Conservation (phyloP, 108 stramenopile species). For the Mediolabrus comicus region DNA sequence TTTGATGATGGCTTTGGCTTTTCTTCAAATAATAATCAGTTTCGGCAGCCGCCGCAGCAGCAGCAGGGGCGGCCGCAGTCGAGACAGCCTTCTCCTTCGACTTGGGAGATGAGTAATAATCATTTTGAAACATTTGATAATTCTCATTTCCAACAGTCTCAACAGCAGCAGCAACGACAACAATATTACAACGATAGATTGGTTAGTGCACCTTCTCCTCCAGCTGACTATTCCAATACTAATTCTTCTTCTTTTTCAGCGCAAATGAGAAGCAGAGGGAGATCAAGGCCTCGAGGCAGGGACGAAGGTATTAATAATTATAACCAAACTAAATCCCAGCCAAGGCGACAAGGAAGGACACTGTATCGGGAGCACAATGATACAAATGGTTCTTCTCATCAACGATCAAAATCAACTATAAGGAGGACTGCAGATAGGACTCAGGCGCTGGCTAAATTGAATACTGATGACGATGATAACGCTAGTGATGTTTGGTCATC, state of each 20-base stretch:
- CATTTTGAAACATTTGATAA: neutral
- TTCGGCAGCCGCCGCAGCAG: neutral
- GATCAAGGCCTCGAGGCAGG: neutral
- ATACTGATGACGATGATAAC: neutral
- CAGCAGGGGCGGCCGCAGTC: neutral
- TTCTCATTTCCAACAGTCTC: neutral
- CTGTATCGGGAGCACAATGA: neutral
- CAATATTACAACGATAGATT: neutral
- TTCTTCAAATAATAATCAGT: neutral
- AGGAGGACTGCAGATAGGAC: neutral
- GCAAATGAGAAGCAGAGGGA: neutral
- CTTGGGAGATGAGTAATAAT: neutral
- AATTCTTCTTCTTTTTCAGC: neutral
- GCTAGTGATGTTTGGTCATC: slow-evolving; percentile 6
- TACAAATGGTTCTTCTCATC: neutral
- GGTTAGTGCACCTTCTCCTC: neutral
- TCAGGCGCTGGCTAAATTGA: neutral
- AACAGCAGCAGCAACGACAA: neutral
- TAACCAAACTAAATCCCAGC: neutral
- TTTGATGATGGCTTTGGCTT: slow-evolving; percentile 1
- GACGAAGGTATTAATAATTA: neutral
- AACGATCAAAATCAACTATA: slow-evolving; percentile 3
- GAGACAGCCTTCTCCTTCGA: neutral
- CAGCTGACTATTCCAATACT: neutral
- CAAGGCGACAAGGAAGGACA: neutral